Evolutionary conservation across 1,139 yeast species (phyloP).

Genomic region (Nakaseomyces nivariensis): DNA sequence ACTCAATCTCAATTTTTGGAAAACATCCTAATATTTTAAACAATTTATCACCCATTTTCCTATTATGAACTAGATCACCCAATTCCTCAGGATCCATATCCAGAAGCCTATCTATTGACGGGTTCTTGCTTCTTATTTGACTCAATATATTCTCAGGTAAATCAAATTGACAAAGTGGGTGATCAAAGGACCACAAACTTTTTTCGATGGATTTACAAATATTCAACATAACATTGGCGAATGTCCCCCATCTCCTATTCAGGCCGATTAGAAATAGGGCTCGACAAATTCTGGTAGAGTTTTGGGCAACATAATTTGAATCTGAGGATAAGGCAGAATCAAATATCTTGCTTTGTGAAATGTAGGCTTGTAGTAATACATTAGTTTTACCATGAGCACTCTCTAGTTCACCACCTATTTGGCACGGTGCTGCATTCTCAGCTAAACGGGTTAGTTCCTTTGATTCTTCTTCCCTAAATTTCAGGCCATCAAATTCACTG

Average conservation of each 20-base stretch:
- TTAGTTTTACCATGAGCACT: slow-evolving; percentile 83
- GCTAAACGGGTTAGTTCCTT: slow-evolving; percentile 56
- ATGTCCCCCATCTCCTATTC: slow-evolving; percentile 81
- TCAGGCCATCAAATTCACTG: slow-evolving; percentile 86
- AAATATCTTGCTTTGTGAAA: slow-evolving; percentile 60
- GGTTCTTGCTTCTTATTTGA: slow-evolving; percentile 53
- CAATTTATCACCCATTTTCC: slow-evolving; percentile 56
- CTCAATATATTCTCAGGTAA: slow-evolving; percentile 58
- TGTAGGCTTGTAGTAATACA: slow-evolving; percentile 74
- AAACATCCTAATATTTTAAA: slow-evolving; percentile 57
- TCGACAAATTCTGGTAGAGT: slow-evolving; percentile 84
- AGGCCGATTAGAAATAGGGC: slow-evolving; percentile 82
- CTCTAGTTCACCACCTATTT: slow-evolving; percentile 68
- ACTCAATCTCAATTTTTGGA: slow-evolving; percentile 62
- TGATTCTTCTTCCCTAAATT: slow-evolving; percentile 80
- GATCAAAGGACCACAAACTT: slow-evolving; percentile 82
- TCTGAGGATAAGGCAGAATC: slow-evolving; percentile 84
- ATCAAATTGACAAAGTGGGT: slow-evolving; percentile 82
- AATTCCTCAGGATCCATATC: slow-evolving; percentile 69
- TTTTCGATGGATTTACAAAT: slow-evolving; percentile 81
- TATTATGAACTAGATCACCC: slow-evolving; percentile 83
- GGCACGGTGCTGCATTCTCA: slow-evolving; percentile 63
- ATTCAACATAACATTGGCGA: slow-evolving; percentile 62
- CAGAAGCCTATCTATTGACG: slow-evolving; percentile 60
- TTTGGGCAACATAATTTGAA: slow-evolving; percentile 88